Base-by-base conservation (phyloP, 805 yeast species). In the Candida odintsovae region DNA sequence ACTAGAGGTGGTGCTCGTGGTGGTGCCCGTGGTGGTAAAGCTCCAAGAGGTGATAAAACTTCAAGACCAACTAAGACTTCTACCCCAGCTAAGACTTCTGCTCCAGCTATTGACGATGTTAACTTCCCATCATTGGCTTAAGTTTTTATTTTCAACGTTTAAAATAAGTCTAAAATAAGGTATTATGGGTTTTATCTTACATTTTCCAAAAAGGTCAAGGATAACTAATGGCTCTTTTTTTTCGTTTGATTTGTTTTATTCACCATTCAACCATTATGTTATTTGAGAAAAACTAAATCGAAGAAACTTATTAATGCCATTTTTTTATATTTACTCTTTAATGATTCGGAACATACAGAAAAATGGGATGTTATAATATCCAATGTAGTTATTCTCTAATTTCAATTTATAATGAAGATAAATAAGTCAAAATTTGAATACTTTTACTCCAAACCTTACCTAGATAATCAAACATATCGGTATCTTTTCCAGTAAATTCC, bases 1-100 rank as follows among this genome's bases (percentile, higher is more conserved):
- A 19, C 22, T 16, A 33, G 36, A 33, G 39, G 39, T 36, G 65
- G 67, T 50, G 56, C 63, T 51, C 51, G 58, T 48, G 65, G 66
- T 55, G 65, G 63, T 53, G 28, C 54, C 23, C 39, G 39, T 20
- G 39, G 39, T 36, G 39, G 39, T 36, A 33, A 18, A 9, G 39
- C 39, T 9, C 39, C 39, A 36, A 36, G 39, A 36, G 39, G 16
- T 12, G 19, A 11, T 11, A 36, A 12, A n/a, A 25, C 39, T 12
- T 20, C 36, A 33, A 33, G 20, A 33, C 20, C 36, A 33, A 6
- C 39, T 12, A 6, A 19, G 12, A 13, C 25, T 20, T 9, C 22
- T 19, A 25, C 23, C 16, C 39, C 39, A 36, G 22, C 39, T 13
- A 36, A n/a, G n/a, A 13, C 25, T 20, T 9, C 22, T 19, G 39